Base-by-base conservation (phyloP, 192 early-diverging fungal species). In the Thoreauomyces humboldtii region DNA sequence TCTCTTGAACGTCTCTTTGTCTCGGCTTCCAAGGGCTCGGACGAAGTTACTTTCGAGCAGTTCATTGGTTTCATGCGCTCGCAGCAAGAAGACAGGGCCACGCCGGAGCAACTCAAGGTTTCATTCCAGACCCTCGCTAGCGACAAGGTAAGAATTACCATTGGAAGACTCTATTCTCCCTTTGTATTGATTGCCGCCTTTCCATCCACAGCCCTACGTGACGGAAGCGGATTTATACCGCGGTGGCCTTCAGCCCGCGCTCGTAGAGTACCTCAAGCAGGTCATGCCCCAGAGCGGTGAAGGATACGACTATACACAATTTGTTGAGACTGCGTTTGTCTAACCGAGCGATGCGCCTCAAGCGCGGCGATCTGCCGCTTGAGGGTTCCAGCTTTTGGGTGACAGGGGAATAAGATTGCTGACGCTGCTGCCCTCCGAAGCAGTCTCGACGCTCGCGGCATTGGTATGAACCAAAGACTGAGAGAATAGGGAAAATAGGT, bases 41-140 rank as follows among this genome's bases (percentile, higher is more conserved):
- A 84, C 29, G 81, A 88, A 27, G 85, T 92, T 19, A 81, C 87
- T 9, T 96, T 96, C 68, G 90, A 94, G 56, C 61, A 90, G 72
- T 96, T 93, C 62, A 91, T 96, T 62, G 81, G 84, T 33, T 94
- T 87, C 64, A 86, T 94, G 86, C 82, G 89, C 1, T 82, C 80
- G 31, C 80, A 94, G 7, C 91, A 92, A 41, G 93, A 97, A 73
- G 93, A 95, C 73, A 90, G 93, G 61, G 87, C 91, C 4, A 91
- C 48, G 1, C 87, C 89, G 6, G 90, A 95, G 42, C 91, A 95
- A 76, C 77, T 95, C 19, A 77, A 81, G 29, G 85, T 88, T 41
- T 89, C 94, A 19, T 97, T 97, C 87, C 79, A 84, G 43, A 84
- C 89, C 28, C 81, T 97, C 41, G 91, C 95, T 2, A 81, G 72